Base-by-base conservation (phyloP, 73 alveolate species). In the Strombidium stylifer region DNA sequence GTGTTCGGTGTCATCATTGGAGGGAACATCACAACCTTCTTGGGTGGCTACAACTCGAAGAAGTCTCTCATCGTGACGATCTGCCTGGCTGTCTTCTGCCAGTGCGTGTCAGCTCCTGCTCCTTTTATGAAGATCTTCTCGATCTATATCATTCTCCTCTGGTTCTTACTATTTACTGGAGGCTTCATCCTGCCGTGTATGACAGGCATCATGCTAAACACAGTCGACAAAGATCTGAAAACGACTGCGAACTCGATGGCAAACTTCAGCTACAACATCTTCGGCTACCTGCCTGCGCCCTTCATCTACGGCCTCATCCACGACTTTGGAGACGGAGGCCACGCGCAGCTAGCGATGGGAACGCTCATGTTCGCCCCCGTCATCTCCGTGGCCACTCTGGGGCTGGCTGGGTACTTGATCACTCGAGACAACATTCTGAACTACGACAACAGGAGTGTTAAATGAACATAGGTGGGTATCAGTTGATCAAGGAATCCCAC, bases 1-100 rank as follows among this genome's bases (percentile, higher is more conserved):
- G 86, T 93, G 6, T 32, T 91, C 18, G 99, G 99, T 0, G 94
- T 89, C 30, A 66, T 91, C 41, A 39, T 88, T 0, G 99, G 98
- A 26, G 97, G 98, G 11, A 72, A 79, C 26, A 48, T 88, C 18
- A 71, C 85, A 3, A 51, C 69, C 0, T 47, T 68, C 48, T 44
- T 94, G 15, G 99, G 98, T 3, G 99, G 99, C n/a, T 94, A 94
- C 51, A 69, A 55, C 5, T 37, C 49, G 28, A 8, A 5, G 28
- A 36, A 40, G 26, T 56, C 73, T 3, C 26, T 59, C 10, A 37
- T 37, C 45, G 26, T 59, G 32, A n/a, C n/a, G n/a, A n/a, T n/a
- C n/a, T n/a, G n/a, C n/a, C n/a, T n/a, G n/a, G n/a, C n/a, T n/a
- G n/a, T n/a, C n/a, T n/a, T n/a, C n/a, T n/a, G n/a, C n/a, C n/a